phyloP scores from a whole-genome alignment of 2,329 filamentous ascomycete species.

The Paraconiothyrium sp. region DNA sequence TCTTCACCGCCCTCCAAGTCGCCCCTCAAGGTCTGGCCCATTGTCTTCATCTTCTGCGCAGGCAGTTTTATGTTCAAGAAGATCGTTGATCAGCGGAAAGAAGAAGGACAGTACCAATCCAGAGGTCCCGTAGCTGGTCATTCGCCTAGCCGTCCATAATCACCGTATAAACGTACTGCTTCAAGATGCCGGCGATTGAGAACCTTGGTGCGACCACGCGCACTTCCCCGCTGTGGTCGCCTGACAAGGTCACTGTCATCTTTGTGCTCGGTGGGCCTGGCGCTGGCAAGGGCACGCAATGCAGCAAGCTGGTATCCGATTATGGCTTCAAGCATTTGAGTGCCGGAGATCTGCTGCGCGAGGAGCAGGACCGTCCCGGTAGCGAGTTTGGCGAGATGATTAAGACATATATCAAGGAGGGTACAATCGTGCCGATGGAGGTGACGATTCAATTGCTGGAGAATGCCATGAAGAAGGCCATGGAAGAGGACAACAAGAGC shows the following conservation, averaged over 20 bases:
- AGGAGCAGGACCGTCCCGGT: conserved; percentile 87
- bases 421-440: conserved; percentile 98
- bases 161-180: conserved; percentile 4
- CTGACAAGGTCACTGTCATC: conserved; percentile 84
- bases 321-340: conserved; percentile 94
- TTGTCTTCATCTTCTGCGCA: conserved; percentile 57
- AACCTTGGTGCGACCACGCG: conserved; percentile 56
- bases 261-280: conserved; percentile 97
- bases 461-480: conserved; percentile 83
- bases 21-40: conserved; percentile 54
- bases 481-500: conserved; percentile 67
- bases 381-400: conserved; percentile 94
- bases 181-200: conserved; percentile 52
- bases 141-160: conserved; percentile 47
- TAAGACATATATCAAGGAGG: conserved; percentile 91
- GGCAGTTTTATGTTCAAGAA: conserved; percentile 58
- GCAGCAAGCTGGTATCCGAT: conserved; percentile 83
- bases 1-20: conserved; percentile 49
- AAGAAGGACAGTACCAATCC: conserved; percentile 47
- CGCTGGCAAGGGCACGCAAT: conserved; percentile 96
- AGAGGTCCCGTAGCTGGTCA: conserved; percentile 43
- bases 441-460: conserved; percentile 93
- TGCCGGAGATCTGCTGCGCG: conserved; percentile 90
- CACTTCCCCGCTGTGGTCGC: conserved; percentile 74
- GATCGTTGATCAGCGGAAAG: conserved; percentile 57